phyloP scores from a whole-genome alignment of 345 rosid genomes.

The Tarenaya hassleriana region DNA sequence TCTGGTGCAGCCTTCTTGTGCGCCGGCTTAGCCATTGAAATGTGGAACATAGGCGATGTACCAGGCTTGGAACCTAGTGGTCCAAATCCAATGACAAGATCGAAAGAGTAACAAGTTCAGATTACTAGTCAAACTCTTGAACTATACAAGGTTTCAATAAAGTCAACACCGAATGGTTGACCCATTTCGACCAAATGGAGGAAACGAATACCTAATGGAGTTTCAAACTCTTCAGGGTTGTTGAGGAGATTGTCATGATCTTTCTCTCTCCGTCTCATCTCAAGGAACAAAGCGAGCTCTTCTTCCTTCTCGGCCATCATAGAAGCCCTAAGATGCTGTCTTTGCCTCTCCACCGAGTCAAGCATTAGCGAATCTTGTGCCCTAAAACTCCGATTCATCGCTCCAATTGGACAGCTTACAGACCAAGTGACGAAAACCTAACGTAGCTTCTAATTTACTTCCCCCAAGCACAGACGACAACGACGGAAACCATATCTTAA shows the following conservation, averaged over 20 bases:
- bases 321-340: constrained; percentile 71
- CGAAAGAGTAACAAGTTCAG: background rate
- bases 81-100: constrained; percentile 2
- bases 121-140: background rate
- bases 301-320: constrained; percentile 90
- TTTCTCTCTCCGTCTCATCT: constrained; percentile 86
- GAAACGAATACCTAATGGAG: constrained; percentile 51
- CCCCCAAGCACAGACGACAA: constrained; percentile 1
- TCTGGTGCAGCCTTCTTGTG: constrained; percentile 61
- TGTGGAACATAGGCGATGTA: constrained; percentile 69
- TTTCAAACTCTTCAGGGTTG: constrained; percentile 57
- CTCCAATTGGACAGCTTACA: background rate
- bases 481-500: constrained; percentile 21
- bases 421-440: constrained; percentile 31
- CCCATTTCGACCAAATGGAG: background rate
- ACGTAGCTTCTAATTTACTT: constrained; percentile 38
- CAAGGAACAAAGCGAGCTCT: constrained; percentile 84
- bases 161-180: background rate
- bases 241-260: constrained; percentile 54
- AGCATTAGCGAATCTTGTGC: constrained; percentile 67
- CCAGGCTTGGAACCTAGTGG: constrained; percentile 71
- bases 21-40: constrained; percentile 44
- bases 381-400: constrained; percentile 96
- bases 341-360: constrained; percentile 64
- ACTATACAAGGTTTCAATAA: background rate